phyloP scores from a whole-genome alignment of 2,329 filamentous ascomycete genomes.

The Oidium heveae region DNA sequence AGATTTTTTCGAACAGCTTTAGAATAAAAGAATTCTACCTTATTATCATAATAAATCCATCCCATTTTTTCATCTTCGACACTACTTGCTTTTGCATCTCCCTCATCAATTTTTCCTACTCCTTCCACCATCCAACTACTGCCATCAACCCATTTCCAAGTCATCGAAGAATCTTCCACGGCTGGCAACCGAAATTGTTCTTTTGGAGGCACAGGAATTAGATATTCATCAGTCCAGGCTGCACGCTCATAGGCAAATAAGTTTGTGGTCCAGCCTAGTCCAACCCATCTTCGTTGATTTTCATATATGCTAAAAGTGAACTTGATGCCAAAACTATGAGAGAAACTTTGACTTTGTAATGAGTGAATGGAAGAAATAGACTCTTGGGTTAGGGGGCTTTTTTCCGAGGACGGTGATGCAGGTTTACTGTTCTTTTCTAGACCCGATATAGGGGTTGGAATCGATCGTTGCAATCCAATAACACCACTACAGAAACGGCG shows the following conservation, averaged over 20 bases:
- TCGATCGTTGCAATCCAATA: conserved; percentile 45
- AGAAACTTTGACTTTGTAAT: neutral
- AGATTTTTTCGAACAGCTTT: neutral
- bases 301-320: conserved; percentile 96
- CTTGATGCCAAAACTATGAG: conserved; percentile 50
- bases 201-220: conserved; percentile 53
- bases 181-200: conserved; percentile 46
- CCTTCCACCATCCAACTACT: conserved; percentile 76
- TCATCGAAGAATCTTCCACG: conserved; percentile 34
- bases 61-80: conserved; percentile 30
- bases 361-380: neutral
- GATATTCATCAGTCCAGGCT: conserved; percentile 88
- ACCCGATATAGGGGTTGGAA: conserved; percentile 1
- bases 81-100: conserved; percentile 17
- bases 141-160: conserved; percentile 63
- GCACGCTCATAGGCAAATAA: conserved; percentile 75
- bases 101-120: conserved; percentile 26
- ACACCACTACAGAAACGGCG: conserved; percentile 43
- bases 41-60: conserved; percentile 97
- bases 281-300: conserved; percentile 87
- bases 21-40: conserved; percentile 26
- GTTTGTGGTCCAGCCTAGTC: conserved; percentile 80
- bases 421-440: neutral
- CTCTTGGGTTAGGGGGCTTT: neutral
- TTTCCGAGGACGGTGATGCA: conserved; percentile 3